phyloP scores from a whole-genome alignment of 2,329 filamentous ascomycete genomes.

The Pseudogymnoascus sp. region DNA sequence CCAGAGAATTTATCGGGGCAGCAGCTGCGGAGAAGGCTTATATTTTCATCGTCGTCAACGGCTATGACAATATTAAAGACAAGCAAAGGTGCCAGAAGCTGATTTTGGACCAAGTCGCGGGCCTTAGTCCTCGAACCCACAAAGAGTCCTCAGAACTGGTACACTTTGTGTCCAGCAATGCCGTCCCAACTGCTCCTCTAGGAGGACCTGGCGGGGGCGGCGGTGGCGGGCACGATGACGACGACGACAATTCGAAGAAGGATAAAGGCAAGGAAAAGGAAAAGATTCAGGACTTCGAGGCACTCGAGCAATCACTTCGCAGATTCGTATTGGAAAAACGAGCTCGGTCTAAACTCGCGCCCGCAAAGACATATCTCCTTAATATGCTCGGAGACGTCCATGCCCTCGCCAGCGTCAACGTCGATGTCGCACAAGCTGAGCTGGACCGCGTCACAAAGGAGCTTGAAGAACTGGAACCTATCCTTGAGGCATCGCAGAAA shows the following conservation, averaged over 20 bases:
- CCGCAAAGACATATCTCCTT: conserved; percentile 88
- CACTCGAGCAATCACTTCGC: conserved; percentile 78
- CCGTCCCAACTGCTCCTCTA: conserved; percentile 66
- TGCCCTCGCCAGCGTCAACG: conserved; percentile 76
- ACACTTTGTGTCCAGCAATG: conserved; percentile 96
- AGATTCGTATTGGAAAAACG: conserved; percentile 95
- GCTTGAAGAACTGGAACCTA: conserved; percentile 74
- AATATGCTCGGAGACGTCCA: conserved; percentile 88
- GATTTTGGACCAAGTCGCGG: conserved; percentile 82
- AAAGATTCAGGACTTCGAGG: conserved; percentile 83
- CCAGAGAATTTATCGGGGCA: conserved; percentile 96
- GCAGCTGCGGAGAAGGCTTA: conserved; percentile 96
- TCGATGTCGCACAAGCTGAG: conserved; percentile 78
- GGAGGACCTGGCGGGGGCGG: conserved; percentile 50
- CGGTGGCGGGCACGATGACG: conserved; percentile 43
- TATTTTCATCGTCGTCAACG: conserved; percentile 98
- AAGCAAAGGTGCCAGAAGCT: conserved; percentile 86
- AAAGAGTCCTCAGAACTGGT: conserved; percentile 91
- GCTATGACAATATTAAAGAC: conserved; percentile 88
- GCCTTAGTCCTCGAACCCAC: conserved; percentile 83
- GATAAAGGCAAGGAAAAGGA: conserved; percentile 84
- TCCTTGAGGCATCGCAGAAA: conserved; percentile 76
- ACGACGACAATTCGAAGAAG: conserved; percentile 47
- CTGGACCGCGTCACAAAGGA: conserved; percentile 76
- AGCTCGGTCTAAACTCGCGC: conserved; percentile 88